Conservation (phyloP, 345 rosid genomes). For the Sisymbrium irio region DNA sequence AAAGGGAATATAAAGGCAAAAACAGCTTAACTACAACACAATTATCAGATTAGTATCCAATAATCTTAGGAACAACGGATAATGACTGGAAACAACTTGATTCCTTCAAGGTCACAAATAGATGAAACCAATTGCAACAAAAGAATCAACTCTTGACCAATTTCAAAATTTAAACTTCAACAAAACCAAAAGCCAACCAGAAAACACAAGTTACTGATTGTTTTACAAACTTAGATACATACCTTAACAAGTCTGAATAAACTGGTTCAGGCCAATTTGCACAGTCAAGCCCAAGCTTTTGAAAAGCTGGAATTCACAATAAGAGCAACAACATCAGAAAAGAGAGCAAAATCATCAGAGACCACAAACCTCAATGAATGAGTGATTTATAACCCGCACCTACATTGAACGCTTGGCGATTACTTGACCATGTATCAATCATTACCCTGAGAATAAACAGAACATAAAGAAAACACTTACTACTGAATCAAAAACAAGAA, state of each 20-base stretch:
- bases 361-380: slow-evolving; percentile 7
- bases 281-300: slow-evolving; percentile 93
- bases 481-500: not conserved
- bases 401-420: slow-evolving; percentile 81
- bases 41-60: not conserved
- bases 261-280: slow-evolving; percentile 92
- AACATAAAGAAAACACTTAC: not conserved
- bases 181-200: not conserved
- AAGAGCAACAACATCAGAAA: slow-evolving; percentile 19
- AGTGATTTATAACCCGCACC: slow-evolving; percentile 48
- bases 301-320: slow-evolving; percentile 56
- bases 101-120: not conserved
- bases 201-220: not conserved
- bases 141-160: not conserved
- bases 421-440: slow-evolving; percentile 76
- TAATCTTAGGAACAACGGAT: not conserved
- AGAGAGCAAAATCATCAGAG: not conserved
- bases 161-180: not conserved
- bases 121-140: not conserved
- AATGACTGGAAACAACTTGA: not conserved
- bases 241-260: slow-evolving; percentile 77
- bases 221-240: slow-evolving; percentile 6
- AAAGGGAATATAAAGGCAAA: not conserved
- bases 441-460: slow-evolving; percentile 68
- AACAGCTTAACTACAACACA: not conserved